A percentile compares a stretch with the other conserved stretches of the same genome.
phyloP scores from a whole-genome alignment of 352 stramenopile species.

The Phytophthora hybrid region DNA sequence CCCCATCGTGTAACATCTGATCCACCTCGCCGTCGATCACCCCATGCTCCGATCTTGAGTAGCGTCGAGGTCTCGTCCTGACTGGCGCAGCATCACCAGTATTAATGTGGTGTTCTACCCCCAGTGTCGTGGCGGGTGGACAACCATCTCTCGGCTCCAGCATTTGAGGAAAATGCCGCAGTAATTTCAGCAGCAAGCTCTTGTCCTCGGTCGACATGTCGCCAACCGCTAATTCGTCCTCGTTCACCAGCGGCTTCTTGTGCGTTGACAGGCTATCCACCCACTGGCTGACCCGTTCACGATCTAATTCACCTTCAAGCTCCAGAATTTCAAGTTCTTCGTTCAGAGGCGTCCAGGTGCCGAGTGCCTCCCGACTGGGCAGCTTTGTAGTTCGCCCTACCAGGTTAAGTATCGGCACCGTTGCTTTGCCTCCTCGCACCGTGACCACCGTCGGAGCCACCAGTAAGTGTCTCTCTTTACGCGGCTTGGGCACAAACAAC shows the following conservation, averaged over 20 bases:
- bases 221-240: neutral
- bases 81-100: too few species aligned
- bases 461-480: neutral
- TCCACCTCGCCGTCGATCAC: slow-evolving; percentile 16
- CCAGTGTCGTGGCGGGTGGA: neutral
- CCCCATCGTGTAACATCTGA: slow-evolving; percentile 19
- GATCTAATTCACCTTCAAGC: neutral
- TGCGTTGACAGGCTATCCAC: neutral
- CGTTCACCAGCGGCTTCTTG: neutral
- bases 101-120: too few species aligned
- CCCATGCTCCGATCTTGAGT: slow-evolving; percentile 12
- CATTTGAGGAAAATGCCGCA: neutral
- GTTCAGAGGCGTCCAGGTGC: neutral
- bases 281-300: neutral
- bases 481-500: neutral
- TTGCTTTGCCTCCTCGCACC: neutral
- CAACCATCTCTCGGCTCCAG: neutral
- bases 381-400: neutral
- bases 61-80: neutral
- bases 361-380: neutral
- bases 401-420: neutral
- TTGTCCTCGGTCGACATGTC: neutral
- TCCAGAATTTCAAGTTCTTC: neutral
- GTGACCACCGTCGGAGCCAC: neutral
- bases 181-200: neutral